Base-by-base conservation (phyloP, 2,329 filamentous ascomycete species). In the Phaeosphaeria sp. region DNA sequence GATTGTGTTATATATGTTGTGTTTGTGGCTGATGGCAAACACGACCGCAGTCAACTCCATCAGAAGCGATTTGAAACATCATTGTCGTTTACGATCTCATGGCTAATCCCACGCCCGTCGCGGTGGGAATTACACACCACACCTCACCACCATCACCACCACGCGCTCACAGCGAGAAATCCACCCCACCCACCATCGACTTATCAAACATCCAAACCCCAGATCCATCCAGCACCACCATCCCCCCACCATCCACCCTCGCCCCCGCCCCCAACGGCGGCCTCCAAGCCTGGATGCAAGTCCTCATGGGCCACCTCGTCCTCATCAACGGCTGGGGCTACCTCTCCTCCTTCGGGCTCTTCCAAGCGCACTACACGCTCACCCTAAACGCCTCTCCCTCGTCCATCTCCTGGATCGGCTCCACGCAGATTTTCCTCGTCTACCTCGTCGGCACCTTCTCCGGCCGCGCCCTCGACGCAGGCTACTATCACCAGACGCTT, bases 321-420 rank as follows among this genome's bases (percentile, higher is more conserved):
- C 50, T 67, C 22, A 46, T 66, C 39, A 67, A 57, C 55, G 58
- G 52, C 20, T 53, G 84, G 72, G 62, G 64, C n/a, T 48, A 54
- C n/a, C 46, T 66, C n/a, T 55, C 49, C 24, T 61, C 66, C 6
- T 75, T 71, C 47, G 72, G 72, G 13, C 54, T 72, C 36, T 75
- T 73, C 55, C 70, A 75, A 54, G 43, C 63, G 3, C 68, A 74
- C 59, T 75, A 75, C 55, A 58, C 56, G 17, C 36, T 51, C 2
- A 47, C 50, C 1, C 51, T 74, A 15, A 42, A 59, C 17, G 72
- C 27, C 79, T 80, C 22, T 74, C 79, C 6, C 61, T 82, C 81
- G 1, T 74, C 79, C 40, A 79, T 84, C 33, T 79, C 80, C 1
- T 84, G 82, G 82, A 77, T 84, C 1, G 82, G 82, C 1, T 80